A percentile compares a stretch with the other conserved stretches of the same genome.
These are phyloP conservation scores for Asparagopsis taxiformis DNA, from an alignment of 31 red algal species.

Conservation along the genomic window DNA sequence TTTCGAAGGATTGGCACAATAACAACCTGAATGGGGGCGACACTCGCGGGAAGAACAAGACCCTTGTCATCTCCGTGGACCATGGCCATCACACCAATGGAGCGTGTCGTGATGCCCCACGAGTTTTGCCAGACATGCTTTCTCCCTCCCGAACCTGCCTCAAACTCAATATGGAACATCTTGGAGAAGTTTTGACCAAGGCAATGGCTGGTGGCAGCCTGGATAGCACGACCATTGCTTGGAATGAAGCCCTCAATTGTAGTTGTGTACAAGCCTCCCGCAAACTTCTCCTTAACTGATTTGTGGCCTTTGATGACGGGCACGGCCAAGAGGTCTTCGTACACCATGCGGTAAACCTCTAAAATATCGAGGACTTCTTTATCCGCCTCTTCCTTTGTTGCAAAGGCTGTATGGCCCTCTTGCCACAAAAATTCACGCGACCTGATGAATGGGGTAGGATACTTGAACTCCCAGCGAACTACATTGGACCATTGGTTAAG, in stretches of 20 bases:
- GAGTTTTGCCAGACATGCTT: constrained; percentile 84
- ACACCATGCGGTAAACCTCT: constrained; percentile 82
- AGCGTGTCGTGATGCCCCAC: constrained; percentile 92
- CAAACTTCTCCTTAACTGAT: constrained; percentile 92
- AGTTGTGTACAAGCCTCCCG: constrained; percentile 92
- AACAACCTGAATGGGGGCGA: constrained; percentile 90
- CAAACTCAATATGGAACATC: constrained; percentile 88
- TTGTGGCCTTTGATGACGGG: constrained; percentile 93
- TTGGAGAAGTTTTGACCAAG: constrained; percentile 96
- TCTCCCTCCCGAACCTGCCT: constrained; percentile 47
- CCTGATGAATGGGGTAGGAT: constrained; percentile 93
- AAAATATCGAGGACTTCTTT: constrained; percentile 78
- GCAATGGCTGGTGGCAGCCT: constrained; percentile 95
- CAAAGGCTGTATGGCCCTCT: constrained; percentile 98
- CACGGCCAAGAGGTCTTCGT: constrained; percentile 94
- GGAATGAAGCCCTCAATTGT: constrained; percentile 98
- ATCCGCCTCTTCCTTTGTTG: constrained; percentile 86
- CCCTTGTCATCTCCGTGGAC: constrained; percentile 92
- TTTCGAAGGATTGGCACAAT: constrained; percentile 83
- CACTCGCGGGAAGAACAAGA: constrained; percentile 83
- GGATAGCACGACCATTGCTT: constrained; percentile 82
- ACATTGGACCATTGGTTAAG: constrained; percentile 99
- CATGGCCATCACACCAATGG: constrained; percentile 92
- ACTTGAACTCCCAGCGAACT: constrained; percentile 98
- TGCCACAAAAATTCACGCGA: constrained; percentile 99